phyloP scores from a whole-genome alignment of 2,329 filamentous ascomycete species.

The Periconia sp. region DNA sequence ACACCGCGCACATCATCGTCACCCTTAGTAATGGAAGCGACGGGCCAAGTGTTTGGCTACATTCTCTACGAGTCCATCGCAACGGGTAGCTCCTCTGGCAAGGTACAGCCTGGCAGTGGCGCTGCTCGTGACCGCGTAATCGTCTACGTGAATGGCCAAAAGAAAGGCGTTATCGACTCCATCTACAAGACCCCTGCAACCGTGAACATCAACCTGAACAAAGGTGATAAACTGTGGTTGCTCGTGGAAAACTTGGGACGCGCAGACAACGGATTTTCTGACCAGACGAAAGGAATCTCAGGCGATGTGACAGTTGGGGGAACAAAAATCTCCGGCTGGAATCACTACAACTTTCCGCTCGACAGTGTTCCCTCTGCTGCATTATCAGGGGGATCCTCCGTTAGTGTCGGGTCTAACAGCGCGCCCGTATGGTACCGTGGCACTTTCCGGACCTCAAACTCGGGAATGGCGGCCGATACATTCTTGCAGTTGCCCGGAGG shows the following conservation, averaged over 20 bases:
- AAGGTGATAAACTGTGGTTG: slow-evolving; percentile 47
- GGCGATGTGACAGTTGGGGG: slow-evolving; percentile 47
- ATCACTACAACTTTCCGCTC: slow-evolving; percentile 44
- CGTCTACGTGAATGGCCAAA: slow-evolving; percentile 50
- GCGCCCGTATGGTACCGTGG: slow-evolving; percentile 22
- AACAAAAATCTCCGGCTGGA: slow-evolving; percentile 41
- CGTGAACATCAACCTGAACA: slow-evolving; percentile 42
- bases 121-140: slow-evolving; percentile 50
- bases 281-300: slow-evolving; percentile 52
- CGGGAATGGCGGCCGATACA: slow-evolving; percentile 27
- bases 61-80: slow-evolving; percentile 48
- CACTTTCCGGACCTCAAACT: slow-evolving; percentile 14
- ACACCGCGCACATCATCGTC: too few species aligned
- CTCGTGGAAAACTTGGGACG: slow-evolving; percentile 57
- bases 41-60: slow-evolving; percentile 50
- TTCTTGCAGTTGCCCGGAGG: slow-evolving; percentile 46
- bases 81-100: slow-evolving; percentile 28
- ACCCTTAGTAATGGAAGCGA: slow-evolving; percentile 50
- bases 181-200: slow-evolving; percentile 45
- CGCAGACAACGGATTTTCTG: slow-evolving; percentile 42
- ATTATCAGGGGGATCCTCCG: background rate
- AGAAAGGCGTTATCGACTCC: slow-evolving; percentile 51
- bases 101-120: slow-evolving; percentile 45
- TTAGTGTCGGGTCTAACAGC: background rate
- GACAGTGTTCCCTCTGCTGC: slow-evolving; percentile 10